phyloP scores from a whole-genome alignment of 352 stramenopile species.

The Phytophthora sp. region DNA sequence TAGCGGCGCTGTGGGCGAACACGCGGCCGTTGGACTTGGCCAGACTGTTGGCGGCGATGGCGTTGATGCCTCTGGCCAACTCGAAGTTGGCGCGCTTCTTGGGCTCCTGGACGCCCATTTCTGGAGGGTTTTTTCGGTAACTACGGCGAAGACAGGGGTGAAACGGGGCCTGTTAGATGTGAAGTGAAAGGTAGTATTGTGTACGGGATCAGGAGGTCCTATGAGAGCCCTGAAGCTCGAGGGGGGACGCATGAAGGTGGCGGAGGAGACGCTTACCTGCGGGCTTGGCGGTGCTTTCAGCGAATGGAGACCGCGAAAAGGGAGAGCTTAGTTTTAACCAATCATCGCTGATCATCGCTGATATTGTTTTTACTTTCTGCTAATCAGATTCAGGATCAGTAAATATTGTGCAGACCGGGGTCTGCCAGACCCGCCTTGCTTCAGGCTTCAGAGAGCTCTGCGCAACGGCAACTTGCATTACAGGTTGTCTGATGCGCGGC shows the following conservation, averaged over 20 bases:
- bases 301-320: conserved; percentile 17
- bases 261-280: neutral
- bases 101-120: conserved; percentile 32
- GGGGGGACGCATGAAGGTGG: neutral
- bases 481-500: too few species aligned
- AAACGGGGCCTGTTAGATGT: conserved; percentile 1
- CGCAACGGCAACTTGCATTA: too few species aligned
- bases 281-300: neutral
- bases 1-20: conserved; percentile 39
- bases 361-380: neutral
- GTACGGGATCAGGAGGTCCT: neutral
- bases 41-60: conserved; percentile 72
- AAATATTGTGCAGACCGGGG: too few species aligned
- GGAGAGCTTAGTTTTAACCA: conserved; percentile 7
- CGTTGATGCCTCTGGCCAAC: conserved; percentile 78
- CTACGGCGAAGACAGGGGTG: neutral
- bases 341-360: conserved; percentile 10
- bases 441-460: too few species aligned
- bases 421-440: too few species aligned
- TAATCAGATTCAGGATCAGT: neutral
- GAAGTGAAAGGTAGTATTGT: neutral
- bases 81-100: conserved; percentile 67
- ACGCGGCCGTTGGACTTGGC: conserved; percentile 64
- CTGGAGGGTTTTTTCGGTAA: neutral
- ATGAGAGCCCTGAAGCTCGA: too few species aligned